Conservation (phyloP, 2,329 filamentous ascomycete genomes). For the Parasarocladium wereldwijsianum region DNA sequence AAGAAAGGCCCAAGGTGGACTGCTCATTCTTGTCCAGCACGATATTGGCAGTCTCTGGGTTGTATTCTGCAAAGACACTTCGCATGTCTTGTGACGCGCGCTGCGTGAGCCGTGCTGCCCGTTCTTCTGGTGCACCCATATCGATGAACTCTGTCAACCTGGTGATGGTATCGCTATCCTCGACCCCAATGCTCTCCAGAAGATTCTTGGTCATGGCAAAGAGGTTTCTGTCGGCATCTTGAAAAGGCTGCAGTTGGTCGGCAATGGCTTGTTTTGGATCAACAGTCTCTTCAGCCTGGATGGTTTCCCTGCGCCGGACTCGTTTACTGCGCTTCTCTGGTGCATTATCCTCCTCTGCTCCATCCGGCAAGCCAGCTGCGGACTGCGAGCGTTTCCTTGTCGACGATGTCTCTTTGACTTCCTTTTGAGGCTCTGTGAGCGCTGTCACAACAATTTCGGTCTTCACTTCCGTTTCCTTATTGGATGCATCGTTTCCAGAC, state of each 20-base stretch:
- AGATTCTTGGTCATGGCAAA: slow-evolving; percentile 41
- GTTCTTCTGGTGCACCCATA: slow-evolving; percentile 34
- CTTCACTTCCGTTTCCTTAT: slow-evolving; percentile 7
- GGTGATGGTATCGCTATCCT: slow-evolving; percentile 30
- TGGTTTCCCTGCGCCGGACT: slow-evolving; percentile 40
- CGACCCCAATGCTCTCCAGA: slow-evolving; percentile 38
- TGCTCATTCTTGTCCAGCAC: slow-evolving; percentile 38
- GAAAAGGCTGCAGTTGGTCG: slow-evolving; percentile 39
- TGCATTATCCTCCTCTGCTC: slow-evolving; percentile 38
- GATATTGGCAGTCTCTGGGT: slow-evolving; percentile 36
- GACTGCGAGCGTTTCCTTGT: slow-evolving; percentile 50
- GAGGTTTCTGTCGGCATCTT: slow-evolving; percentile 39
- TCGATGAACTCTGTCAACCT: slow-evolving; percentile 36
- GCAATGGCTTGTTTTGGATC: slow-evolving; percentile 38
- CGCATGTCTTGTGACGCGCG: slow-evolving; percentile 34
- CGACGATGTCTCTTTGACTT: slow-evolving; percentile 15
- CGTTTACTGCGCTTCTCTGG: slow-evolving; percentile 51
- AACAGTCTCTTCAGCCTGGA: slow-evolving; percentile 33
- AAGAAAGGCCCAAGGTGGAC: slow-evolving; percentile 37
- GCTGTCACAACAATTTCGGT: not conserved
- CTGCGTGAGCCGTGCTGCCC: slow-evolving; percentile 30
- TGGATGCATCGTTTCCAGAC: slow-evolving; percentile 7
- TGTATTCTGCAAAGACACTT: slow-evolving; percentile 31
- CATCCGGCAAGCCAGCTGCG: slow-evolving; percentile 40
- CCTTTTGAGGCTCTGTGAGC: not conserved